Evolutionary conservation across 164 flowering plant species (phyloP).

Genomic region (Magnolia officinalis): DNA sequence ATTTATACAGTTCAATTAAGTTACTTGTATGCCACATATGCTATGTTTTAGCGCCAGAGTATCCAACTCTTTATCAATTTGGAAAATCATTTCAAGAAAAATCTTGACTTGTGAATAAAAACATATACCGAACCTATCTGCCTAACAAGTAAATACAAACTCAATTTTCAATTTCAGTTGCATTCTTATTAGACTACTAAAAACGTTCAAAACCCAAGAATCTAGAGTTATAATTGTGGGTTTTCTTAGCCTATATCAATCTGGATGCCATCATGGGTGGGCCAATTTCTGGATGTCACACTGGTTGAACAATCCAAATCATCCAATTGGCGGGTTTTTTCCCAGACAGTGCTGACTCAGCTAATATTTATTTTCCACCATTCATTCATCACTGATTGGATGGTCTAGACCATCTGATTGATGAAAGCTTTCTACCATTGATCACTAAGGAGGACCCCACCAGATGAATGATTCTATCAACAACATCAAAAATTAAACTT

Average conservation of each 20-base stretch:
- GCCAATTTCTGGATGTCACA: background rate
- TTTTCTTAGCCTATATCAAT: background rate
- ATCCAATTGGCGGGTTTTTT: background rate
- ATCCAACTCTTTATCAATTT: background rate
- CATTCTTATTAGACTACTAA: too few species aligned
- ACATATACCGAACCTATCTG: background rate
- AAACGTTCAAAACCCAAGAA: too few species aligned
- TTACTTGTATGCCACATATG: background rate
- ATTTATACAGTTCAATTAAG: background rate
- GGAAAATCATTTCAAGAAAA: background rate
- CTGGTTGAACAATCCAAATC: background rate
- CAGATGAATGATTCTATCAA: too few species aligned
- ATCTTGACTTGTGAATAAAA: background rate
- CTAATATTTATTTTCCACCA: background rate
- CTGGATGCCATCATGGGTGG: background rate
- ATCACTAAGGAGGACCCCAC: too few species aligned
- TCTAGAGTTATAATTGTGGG: background rate
- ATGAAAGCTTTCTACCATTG: too few species aligned
- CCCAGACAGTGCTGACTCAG: background rate
- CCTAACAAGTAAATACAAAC: background rate
- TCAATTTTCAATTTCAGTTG: background rate
- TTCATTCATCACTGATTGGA: too few species aligned
- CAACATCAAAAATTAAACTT: too few species aligned
- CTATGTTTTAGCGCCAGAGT: background rate
- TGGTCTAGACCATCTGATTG: too few species aligned